phyloP scores from a whole-genome alignment of 1,284 basidiomycete species.

The Cerioporus squamosus region DNA sequence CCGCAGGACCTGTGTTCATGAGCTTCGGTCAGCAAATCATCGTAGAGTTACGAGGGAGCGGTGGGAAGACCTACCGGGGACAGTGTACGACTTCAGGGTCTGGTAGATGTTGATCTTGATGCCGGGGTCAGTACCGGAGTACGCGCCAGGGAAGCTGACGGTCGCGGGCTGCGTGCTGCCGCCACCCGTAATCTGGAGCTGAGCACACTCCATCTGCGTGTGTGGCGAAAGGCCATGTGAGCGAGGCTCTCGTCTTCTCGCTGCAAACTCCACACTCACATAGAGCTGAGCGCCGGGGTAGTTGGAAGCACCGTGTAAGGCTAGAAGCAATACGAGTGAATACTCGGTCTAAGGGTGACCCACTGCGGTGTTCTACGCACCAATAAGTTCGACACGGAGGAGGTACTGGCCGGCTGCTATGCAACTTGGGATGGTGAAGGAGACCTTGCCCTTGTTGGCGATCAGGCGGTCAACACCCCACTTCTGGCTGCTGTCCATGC shows the following conservation, averaged over 20 bases:
- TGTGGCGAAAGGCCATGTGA: neutral
- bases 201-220: constrained; percentile 55
- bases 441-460: constrained; percentile 56
- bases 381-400: constrained; percentile 56
- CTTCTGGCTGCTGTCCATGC: constrained; percentile 37
- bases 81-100: constrained; percentile 43
- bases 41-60: neutral
- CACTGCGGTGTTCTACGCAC: constrained; percentile 33
- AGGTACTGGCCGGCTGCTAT: constrained; percentile 54
- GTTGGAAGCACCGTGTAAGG: constrained; percentile 44
- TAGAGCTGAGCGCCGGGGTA: constrained; percentile 61
- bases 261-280: constrained; percentile 2
- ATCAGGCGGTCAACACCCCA: constrained; percentile 57
- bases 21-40: neutral
- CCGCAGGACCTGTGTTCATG: constrained; percentile 18
- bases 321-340: constrained; percentile 22
- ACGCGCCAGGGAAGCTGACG: constrained; percentile 56
- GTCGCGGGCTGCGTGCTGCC: constrained; percentile 49
- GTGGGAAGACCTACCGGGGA: constrained; percentile 38
- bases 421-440: constrained; percentile 54
- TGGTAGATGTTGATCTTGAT: constrained; percentile 52
- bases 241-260: neutral
- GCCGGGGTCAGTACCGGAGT: constrained; percentile 48
- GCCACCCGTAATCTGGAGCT: constrained; percentile 55
- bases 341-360: neutral